phyloP scores from a whole-genome alignment of 257 asterid species.

The Nyctanthes arbortristis region DNA sequence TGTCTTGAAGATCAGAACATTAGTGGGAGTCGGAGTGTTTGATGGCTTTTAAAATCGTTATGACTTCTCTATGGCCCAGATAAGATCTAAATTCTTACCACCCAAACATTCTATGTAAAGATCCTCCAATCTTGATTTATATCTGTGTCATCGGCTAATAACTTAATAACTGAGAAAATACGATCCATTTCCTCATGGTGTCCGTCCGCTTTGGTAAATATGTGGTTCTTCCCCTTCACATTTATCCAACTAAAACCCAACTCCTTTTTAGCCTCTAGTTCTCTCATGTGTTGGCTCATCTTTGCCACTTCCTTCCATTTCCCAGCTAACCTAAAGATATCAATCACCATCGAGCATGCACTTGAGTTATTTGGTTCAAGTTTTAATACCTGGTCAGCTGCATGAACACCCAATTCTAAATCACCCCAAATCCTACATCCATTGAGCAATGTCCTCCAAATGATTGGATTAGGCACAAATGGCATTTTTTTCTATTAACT shows the following conservation, averaged over 20 bases:
- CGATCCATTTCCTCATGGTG: conserved; percentile 11
- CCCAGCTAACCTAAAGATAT: conserved; percentile 40
- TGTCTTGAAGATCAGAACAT: no score
- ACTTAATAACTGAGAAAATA: conserved; percentile 15
- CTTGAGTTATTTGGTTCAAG: conserved; percentile 41
- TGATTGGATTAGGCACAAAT: conserved; percentile 30
- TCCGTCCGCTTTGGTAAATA: conserved; percentile 14
- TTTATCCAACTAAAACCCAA: conserved; percentile 54
- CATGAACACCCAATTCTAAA: conserved; percentile 34
- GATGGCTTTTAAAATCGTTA: neutral
- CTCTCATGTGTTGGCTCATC: conserved; percentile 31
- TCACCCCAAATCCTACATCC: conserved; percentile 43
- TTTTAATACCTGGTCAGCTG: conserved; percentile 36
- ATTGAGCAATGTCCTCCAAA: conserved; percentile 49
- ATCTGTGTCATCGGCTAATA: conserved; percentile 12
- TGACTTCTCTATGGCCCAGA: neutral
- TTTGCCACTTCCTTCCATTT: conserved; percentile 52
- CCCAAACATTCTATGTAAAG: no score
- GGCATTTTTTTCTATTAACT: conserved; percentile 30
- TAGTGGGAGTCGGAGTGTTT: no score
- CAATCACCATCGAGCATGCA: conserved; percentile 35
- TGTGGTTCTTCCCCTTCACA: conserved; percentile 30
- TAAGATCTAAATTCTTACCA: neutral
- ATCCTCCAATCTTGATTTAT: neutral
- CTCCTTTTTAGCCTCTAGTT: conserved; percentile 34